Base-by-base conservation (phyloP, 1,284 basidiomycete genomes). In the Pholiota adiposa region DNA sequence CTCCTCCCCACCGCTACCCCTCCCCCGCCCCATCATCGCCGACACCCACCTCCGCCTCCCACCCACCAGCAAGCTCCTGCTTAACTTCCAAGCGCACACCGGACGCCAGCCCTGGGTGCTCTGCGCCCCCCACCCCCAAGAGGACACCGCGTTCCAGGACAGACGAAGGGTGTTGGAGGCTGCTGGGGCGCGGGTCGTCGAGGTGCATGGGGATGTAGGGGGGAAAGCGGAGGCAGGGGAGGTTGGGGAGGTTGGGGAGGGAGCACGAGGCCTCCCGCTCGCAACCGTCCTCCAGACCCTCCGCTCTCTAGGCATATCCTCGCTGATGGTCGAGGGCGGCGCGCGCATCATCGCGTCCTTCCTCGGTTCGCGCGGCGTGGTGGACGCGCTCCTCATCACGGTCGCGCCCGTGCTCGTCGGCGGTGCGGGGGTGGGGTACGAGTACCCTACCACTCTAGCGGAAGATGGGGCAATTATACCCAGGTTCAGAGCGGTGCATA, bases 321-420 rank as follows among this genome's bases (percentile, higher is more conserved):
- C 89, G 3, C 78, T 98, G 54, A 99, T 99, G 97, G 90, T 98
- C 9, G 97, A 99, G 78, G 97, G 97, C 54, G 97, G 97, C 16
- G 92, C 94, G 3, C 76, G 79, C 4, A 83, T 98, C 60, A 95
- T 99, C 58, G 80, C 83, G 16, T 87, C 91, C 1, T 94, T 97
- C 74, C 77, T 97, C 19, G 55, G 66, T 40, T 55, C 65, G 46
- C 44, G 56, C 8, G 44, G 23, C 59, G 60, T 85, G 6, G 81
- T 96, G 3, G 90, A 97, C 70, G 80, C 81, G 23, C 73, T 97
- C 33, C 83, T 97, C 48, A 77, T 97, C 40, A 97, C 95, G 2
- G 83, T 94, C 27, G 90, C 95, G 4, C 96, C 96, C 0, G 84
- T 78, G 21, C 76, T 95, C 36, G 88, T 97, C 8, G 95, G 95